Conservation (phyloP, 371 early-diverging fungal species). For the Lichtheimia ramosa region DNA sequence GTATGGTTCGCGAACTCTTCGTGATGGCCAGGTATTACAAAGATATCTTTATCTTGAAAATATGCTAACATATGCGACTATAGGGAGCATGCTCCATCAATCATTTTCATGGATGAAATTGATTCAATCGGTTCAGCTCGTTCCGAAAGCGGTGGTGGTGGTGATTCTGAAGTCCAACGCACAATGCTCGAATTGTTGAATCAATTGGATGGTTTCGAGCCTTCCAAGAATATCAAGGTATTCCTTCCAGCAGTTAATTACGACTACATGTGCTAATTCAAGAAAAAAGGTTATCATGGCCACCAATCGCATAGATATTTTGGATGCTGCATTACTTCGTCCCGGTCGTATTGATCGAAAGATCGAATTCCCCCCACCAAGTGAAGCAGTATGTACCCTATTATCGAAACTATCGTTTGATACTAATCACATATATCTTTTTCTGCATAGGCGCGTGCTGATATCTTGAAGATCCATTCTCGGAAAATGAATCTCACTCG, state of each 20-base stretch:
- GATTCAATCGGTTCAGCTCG: slow-evolving; percentile 99
- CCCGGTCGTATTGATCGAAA: slow-evolving; percentile 99
- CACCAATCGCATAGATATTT: slow-evolving; percentile 94
- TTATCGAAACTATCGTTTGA: slow-evolving; percentile 6
- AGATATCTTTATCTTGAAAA: neutral
- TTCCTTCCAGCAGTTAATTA: neutral
- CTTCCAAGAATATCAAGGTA: slow-evolving; percentile 98
- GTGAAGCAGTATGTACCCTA: slow-evolving; percentile 39
- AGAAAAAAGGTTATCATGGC: slow-evolving; percentile 45
- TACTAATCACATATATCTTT: neutral
- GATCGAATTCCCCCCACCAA: slow-evolving; percentile 99
- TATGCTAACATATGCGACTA: slow-evolving; percentile 7
- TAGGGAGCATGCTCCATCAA: slow-evolving; percentile 96
- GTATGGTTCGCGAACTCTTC: slow-evolving; percentile 99
- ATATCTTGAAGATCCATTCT: slow-evolving; percentile 99
- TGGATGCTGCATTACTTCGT: slow-evolving; percentile 99
- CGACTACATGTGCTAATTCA: neutral
- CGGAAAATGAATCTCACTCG: slow-evolving; percentile 98
- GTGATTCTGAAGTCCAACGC: slow-evolving; percentile 98
- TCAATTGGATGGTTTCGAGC: slow-evolving; percentile 99
- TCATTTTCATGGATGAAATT: slow-evolving; percentile 99
- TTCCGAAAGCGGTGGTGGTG: slow-evolving; percentile 96
- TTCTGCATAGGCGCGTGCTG: slow-evolving; percentile 82
- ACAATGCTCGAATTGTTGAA: slow-evolving; percentile 99
- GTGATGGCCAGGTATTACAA: slow-evolving; percentile 90